Evolutionary conservation across 306 rosid species (phyloP), one percentile per base, ranked within the genome.

Genomic region (Glycine latifolia): DNA sequence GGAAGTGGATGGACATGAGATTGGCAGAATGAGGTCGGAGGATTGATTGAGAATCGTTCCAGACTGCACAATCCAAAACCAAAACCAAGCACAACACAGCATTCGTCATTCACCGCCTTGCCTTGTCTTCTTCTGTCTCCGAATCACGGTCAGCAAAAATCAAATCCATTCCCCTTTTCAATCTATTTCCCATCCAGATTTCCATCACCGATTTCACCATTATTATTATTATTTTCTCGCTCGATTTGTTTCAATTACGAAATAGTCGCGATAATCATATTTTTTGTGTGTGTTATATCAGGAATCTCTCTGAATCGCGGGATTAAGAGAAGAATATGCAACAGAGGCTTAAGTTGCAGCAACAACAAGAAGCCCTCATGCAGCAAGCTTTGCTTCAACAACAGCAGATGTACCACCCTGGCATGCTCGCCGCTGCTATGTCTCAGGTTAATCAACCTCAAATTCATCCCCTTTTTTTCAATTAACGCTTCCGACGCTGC

Each of bases 331-430:
- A 80, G 84, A 87, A 87, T 75, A 89, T 89, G 96, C 89, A 89
- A 85, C 96, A 91, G 82, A 91, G 91, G 88, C 50, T 89, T 35
- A 87, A 89, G 89, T 75, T 85, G 79, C 91, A 87, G 79, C 91
- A 91, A 63, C 95, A 89, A 69, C 90, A 90, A 69, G 89, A 90
- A 80, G 92, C 91, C 54, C 88, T 91, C 73, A 89, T 89, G 92
- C 94, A 88, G 76, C 94, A 90, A 88, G 94, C 92, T 4, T 85
- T 91, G 84, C 92, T 91, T 61, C 97, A 91, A 61, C 97, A 91
- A 26, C 94, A 89, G 60, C 92, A 85, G 75, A 87, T 91, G 90
- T 91, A 91, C 46, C 97, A 91, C 67, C 97, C 97, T 33, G 94
- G 94, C 47, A 86, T 90, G 85, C 83, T 91, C 41, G 96, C 94